Evolutionary conservation across 441 rosid genomes (phyloP), one percentile per base, ranked within the genome.

Genomic region (Pelargonium hybrid): DNA sequence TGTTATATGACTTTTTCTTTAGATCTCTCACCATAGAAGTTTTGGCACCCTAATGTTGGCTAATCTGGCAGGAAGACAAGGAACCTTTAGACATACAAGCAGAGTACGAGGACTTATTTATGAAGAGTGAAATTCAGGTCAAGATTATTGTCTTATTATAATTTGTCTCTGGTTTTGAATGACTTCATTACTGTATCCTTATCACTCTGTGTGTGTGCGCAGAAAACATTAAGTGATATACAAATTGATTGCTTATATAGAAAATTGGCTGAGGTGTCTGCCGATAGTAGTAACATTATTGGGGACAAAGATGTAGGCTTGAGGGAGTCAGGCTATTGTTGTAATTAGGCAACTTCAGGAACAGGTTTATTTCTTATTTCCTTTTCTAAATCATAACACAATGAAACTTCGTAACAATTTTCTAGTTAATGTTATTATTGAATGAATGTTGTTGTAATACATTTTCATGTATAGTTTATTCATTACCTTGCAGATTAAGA

Each of bases 301-400:
- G 78, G 68, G 75, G 87, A 85, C 64, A 84, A 75, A 74, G 62
- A 26, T 76, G 75, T 67, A 52, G 76, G 82, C 72, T 68, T 66
- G 69, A 77, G 84, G 78, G 95, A 87, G 82, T 84, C 82, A 90
- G 78, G 83, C 85, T 77, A 84, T 84, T 77, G 78, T 79, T 81
- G 87, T 89, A 71, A 87, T 88, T 82, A 87, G 87, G 81, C 92
- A 87, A 81, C 97, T 93, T 63, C 89, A 91, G 77, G 96, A 90
- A 83, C 90, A 91, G 97, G 98, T 91, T 67, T 65, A 21, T 75
- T 70, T 81, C 70, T 29, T 67, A 59, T 70, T 61, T 56, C 45
- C 70, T 72, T 73, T 37, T 45, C 31, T 50, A 15, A 17, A 50
- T 43, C 23, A 10, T 61, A 23, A 61, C 21, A 6, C 10, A 11